Evolutionary conservation across 352 stramenopile species (phyloP), one percentile per base, ranked within the genome.

Genomic region (Sclerospora graminicola): DNA sequence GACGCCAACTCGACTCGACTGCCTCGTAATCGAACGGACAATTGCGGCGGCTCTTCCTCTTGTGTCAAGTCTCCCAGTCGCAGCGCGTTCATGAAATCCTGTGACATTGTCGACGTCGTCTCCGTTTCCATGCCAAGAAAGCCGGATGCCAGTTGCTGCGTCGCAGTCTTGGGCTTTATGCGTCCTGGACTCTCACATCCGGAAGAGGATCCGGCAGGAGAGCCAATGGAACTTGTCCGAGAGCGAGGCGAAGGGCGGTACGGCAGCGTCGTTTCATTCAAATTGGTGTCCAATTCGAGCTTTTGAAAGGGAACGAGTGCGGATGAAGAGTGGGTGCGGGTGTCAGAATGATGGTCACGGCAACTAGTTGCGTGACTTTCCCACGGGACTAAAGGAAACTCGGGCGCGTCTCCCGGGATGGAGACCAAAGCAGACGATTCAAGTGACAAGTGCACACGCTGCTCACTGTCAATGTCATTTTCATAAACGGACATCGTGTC

Each of bases 281-380:
- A 48, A 41, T 89, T 79, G 28, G 78, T 89, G 48, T 89, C 72
- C 28, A 89, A 60, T 27, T 72, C 72, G 0, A 89, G 60, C 45
- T 89, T 87, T 53, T 89, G 78, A 60, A 89, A 89, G 16, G 78
- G 74, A 34, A 89, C 78, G 23, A 89, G 60, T 14, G 77, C 74
- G 1, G 65, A 75, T 1, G 69, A 81, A 30, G 57, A 41, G 16
- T 31, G 32, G 8, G 55, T n/a, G 20, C 4, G 40, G 16, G 41
- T 11, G 5, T 52, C 44, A 24, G 44, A 43, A 24, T 48, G 36
- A 16, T 48, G 20, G 33, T 27, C 34, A 29, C 16, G 41, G 33
- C 29, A 45, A 18, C 39, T 45, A 33, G 4, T 15, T 13, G 28
- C 4, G n/a, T 48, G 48, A 24, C 41, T 48, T 16, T 56, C 65